Percentiles rank a stretch among this genome's conserved stretches.
Evolutionary conservation across 352 stramenopile species (phyloP).

Genomic region (Pythium graminicola): DNA sequence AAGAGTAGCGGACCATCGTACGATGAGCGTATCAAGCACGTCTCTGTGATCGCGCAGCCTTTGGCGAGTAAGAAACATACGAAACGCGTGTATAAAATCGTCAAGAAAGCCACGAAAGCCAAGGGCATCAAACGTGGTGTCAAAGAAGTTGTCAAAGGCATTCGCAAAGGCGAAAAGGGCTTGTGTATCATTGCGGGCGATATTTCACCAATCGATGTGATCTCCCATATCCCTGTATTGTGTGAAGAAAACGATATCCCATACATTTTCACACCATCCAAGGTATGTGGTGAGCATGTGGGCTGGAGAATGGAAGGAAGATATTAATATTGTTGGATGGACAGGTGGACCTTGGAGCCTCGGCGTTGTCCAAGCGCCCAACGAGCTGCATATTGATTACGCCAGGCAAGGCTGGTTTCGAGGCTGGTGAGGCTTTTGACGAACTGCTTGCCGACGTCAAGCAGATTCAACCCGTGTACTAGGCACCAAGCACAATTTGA

Average conservation of each 20-base stretch:
- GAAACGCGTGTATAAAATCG: constrained; percentile 91
- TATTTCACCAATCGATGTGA: constrained; percentile 99
- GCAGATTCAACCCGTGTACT: constrained; percentile 82
- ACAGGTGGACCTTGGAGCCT: constrained; percentile 90
- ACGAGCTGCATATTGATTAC: constrained; percentile 98
- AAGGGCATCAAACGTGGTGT: constrained; percentile 98
- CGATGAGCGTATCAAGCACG: constrained; percentile 82
- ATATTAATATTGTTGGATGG: too few species aligned
- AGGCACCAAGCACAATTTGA: constrained; percentile 7
- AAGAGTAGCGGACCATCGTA: constrained; percentile 49
- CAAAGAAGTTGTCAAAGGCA: constrained; percentile 99
- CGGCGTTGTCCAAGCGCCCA: constrained; percentile 96
- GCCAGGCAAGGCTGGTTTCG: constrained; percentile 87
- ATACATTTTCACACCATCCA: constrained; percentile 98
- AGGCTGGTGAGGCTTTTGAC: constrained; percentile 85
- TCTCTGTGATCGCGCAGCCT: constrained; percentile 93
- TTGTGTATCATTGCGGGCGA: constrained; percentile 98
- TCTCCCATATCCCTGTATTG: constrained; percentile 97
- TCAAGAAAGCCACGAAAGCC: constrained; percentile 93
- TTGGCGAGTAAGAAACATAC: constrained; percentile 97
- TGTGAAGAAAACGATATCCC: constrained; percentile 98
- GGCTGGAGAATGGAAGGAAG: too few species aligned
- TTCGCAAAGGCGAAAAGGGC: constrained; percentile 96
- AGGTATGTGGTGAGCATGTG: too few species aligned
- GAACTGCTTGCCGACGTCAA: constrained; percentile 88